Evolutionary conservation across 768 basidiomycete genomes (phyloP).

Genomic region (Suillus ampliporus): DNA sequence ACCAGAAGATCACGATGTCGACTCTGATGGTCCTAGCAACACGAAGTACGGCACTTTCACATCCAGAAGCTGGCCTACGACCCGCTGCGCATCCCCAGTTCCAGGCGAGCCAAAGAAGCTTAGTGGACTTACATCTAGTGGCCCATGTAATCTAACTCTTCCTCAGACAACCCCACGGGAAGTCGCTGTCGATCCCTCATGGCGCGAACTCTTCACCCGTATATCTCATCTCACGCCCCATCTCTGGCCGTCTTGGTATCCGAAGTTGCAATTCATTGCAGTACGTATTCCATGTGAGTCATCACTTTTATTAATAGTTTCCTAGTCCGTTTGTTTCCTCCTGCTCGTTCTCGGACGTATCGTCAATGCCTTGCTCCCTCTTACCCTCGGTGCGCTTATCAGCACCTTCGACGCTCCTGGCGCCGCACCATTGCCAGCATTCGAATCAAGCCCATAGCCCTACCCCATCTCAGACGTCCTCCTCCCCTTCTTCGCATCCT

Average conservation of each 20-base stretch:
- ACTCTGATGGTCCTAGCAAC: slow-evolving; percentile 40
- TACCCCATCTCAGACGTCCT: slow-evolving; percentile 70
- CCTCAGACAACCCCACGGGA: slow-evolving; percentile 47
- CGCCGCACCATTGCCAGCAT: slow-evolving; percentile 16
- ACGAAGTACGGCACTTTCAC: slow-evolving; percentile 72
- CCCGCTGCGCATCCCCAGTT: slow-evolving; percentile 53
- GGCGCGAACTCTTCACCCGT: slow-evolving; percentile 70
- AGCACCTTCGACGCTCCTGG: slow-evolving; percentile 24
- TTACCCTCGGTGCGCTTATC: slow-evolving; percentile 60
- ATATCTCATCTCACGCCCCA: slow-evolving; percentile 74
- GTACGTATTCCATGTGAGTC: slow-evolving; percentile 41
- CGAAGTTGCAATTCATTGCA: slow-evolving; percentile 71
- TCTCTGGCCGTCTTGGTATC: slow-evolving; percentile 80
- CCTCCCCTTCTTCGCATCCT: slow-evolving; percentile 76
- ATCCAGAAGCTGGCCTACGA: slow-evolving; percentile 45
- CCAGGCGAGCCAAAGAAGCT: slow-evolving; percentile 26
- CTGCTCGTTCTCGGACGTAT: slow-evolving; percentile 76
- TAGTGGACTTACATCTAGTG: not conserved
- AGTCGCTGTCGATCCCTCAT: slow-evolving; percentile 66
- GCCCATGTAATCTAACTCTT: not conserved
- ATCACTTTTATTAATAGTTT: not conserved
- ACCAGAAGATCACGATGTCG: slow-evolving; percentile 38
- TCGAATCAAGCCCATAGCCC: slow-evolving; percentile 64
- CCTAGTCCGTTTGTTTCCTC: slow-evolving; percentile 66
- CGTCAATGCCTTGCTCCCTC: slow-evolving; percentile 74